Conservation (phyloP, 192 early-diverging fungal species). For the Coemansia pectinata region DNA sequence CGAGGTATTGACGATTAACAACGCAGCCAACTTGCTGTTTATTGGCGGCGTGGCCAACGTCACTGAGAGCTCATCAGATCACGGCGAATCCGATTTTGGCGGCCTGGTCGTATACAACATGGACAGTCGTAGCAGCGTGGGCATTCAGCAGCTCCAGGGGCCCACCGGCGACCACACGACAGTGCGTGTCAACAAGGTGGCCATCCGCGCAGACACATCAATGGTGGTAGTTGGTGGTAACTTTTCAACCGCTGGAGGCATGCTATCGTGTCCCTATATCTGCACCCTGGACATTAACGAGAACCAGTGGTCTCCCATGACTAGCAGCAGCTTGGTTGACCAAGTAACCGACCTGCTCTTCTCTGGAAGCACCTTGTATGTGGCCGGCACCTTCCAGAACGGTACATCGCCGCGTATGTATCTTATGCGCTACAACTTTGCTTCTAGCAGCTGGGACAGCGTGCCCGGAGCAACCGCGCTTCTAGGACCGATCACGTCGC, state of each 20-base stretch:
- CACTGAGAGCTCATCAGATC: constrained; percentile 1
- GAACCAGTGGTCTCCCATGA: constrained; percentile 53
- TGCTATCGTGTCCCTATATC: constrained; percentile 45
- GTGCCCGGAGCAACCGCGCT: constrained; percentile 44
- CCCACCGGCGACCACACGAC: constrained; percentile 4
- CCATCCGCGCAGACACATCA: constrained; percentile 44
- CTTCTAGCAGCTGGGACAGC: constrained; percentile 47
- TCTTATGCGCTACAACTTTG: constrained; percentile 58
- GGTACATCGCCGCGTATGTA: constrained; percentile 46
- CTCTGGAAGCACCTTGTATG: constrained; percentile 38
- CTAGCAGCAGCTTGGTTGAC: constrained; percentile 35
- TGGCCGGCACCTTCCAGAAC: constrained; percentile 61
- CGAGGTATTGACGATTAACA: constrained; percentile 54
- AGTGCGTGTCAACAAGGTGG: constrained; percentile 51
- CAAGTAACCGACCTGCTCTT: constrained; percentile 49
- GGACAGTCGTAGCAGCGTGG: constrained; percentile 19
- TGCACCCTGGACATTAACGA: constrained; percentile 54
- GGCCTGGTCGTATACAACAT: constrained; percentile 59
- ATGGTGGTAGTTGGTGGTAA: constrained; percentile 56
- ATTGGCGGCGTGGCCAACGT: constrained; percentile 58
- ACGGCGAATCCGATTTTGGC: constrained; percentile 20
- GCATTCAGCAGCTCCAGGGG: constrained; percentile 27
- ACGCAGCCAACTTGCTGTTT: constrained; percentile 58
- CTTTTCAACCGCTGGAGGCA: constrained; percentile 42
- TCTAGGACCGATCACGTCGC: constrained; percentile 55